These are phyloP conservation scores for Silene latifolia DNA, from an alignment of 148 eudicot genomes.

Conservation along the genomic window DNA sequence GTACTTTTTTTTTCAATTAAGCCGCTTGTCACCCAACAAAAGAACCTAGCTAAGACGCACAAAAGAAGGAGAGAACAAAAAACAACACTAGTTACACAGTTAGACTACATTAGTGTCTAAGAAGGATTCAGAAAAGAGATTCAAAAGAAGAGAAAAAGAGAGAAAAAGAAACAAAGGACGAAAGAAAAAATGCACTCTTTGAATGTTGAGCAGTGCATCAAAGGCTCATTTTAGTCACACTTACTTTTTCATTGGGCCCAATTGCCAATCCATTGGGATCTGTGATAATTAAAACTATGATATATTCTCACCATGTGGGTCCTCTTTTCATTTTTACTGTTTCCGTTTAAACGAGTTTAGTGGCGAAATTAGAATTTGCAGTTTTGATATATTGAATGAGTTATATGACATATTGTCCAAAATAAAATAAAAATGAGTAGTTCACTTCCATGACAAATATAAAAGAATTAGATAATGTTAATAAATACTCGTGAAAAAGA, in stretches of 20 bases:
- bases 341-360: no score
- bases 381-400: no score
- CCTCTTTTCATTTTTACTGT: no score
- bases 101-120: neutral
- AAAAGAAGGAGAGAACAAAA: neutral
- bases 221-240: neutral
- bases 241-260: neutral
- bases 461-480: no score
- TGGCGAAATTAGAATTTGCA: no score
- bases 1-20: no score
- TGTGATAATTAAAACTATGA: neutral
- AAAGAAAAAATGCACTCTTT: neutral
- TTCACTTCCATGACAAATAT: no score
- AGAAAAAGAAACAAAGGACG: neutral
- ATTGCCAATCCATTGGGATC: neutral
- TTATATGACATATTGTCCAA: no score
- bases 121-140: neutral
- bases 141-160: neutral
- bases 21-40: neutral
- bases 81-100: no score
- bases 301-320: no score
- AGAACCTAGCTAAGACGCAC: neutral
- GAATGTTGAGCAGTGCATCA: neutral
- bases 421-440: no score
- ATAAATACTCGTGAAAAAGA: no score